Evolutionary conservation across 306 rosid species (phyloP).

Genomic region (Acmispon strigosus): DNA sequence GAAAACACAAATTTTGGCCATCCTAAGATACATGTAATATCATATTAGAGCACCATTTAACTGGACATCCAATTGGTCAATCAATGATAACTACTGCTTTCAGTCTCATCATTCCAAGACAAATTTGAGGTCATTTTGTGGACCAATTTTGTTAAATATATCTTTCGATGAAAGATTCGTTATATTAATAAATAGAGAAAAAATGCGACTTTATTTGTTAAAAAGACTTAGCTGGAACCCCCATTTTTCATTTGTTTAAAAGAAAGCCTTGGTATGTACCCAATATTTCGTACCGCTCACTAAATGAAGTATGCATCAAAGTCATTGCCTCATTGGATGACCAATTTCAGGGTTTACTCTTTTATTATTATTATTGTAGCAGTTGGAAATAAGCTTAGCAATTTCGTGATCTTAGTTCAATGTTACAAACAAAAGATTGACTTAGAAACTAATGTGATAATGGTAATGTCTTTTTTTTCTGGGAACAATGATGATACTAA

Average conservation of each 20-base stretch:
- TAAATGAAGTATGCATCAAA: too few relatives aligned
- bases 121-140: not conserved
- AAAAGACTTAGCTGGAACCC: too few relatives aligned
- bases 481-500: too few relatives aligned
- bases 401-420: not conserved
- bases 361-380: not conserved
- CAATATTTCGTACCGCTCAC: too few relatives aligned
- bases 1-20: not conserved
- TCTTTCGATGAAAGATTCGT: not conserved
- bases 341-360: not conserved
- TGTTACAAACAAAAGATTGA: not conserved
- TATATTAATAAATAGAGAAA: not conserved
- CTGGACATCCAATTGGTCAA: not conserved
- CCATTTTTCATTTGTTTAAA: too few relatives aligned
- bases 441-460: not conserved
- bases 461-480: not conserved
- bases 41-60: not conserved
- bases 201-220: not conserved
- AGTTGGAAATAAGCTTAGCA: not conserved
- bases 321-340: not conserved
- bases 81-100: not conserved
- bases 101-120: not conserved
- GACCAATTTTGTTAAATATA: not conserved
- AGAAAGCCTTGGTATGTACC: too few relatives aligned
- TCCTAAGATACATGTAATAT: not conserved